A percentile compares a stretch with the other conserved stretches of the same genome.
These are phyloP conservation scores for Fusarium aywerte DNA, from an alignment of 2,329 filamentous ascomycete species.

Conservation along the genomic window DNA sequence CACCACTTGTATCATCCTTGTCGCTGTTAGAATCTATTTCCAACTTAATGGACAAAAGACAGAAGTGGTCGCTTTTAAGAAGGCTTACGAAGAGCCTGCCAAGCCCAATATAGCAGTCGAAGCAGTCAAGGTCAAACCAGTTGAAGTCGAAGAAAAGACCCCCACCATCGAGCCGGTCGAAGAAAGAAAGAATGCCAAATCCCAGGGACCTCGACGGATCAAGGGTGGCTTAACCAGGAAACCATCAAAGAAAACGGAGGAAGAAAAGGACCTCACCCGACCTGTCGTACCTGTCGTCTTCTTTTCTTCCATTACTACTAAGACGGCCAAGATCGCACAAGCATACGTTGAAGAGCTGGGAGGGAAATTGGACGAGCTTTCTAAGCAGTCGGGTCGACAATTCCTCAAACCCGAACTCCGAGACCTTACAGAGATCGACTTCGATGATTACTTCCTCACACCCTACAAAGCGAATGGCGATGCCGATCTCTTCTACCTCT, in stretches of 20 bases:
- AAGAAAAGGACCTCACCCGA: conserved; percentile 49
- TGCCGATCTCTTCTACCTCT: conserved; percentile 80
- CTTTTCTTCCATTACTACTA: conserved; percentile 88
- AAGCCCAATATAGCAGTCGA: conserved; percentile 16
- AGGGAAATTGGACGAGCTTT: conserved; percentile 62
- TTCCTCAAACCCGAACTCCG: conserved; percentile 71
- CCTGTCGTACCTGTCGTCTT: conserved; percentile 82
- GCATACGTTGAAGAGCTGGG: conserved; percentile 69
- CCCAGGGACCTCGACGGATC: conserved; percentile 61
- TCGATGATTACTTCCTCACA: conserved; percentile 90
- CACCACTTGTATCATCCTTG: conserved; percentile 52
- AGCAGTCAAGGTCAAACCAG: background rate
- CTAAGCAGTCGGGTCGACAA: conserved; percentile 49
- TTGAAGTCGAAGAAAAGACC: conserved; percentile 29
- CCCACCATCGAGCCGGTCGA: conserved; percentile 34
- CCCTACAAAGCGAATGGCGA: conserved; percentile 70
- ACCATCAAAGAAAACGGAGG: conserved; percentile 40
- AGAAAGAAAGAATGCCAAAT: conserved; percentile 47
- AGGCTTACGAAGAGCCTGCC: conserved; percentile 47
- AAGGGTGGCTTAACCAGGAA: conserved; percentile 56
- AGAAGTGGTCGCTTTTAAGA: conserved; percentile 53
- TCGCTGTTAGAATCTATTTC: conserved; percentile 57
- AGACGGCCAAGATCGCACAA: conserved; percentile 78
- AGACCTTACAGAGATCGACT: conserved; percentile 87
- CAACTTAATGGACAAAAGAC: conserved; percentile 51